Conservation (phyloP, 805 yeast genomes). For the Ogataea dorogensis region DNA sequence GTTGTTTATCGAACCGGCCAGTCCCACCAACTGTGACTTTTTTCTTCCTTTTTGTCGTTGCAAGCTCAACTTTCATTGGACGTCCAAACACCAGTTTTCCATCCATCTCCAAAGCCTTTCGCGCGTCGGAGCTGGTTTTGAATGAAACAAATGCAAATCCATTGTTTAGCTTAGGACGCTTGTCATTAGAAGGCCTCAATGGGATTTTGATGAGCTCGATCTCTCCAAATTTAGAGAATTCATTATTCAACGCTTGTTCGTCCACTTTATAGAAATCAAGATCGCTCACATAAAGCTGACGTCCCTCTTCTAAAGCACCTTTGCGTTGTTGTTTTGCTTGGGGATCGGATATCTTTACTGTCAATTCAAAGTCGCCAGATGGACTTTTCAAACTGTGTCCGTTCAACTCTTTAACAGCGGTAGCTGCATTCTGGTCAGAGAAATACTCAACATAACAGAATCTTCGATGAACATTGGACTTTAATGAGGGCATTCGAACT, state of each 20-base stretch:
- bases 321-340: constrained; percentile 38
- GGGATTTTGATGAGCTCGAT: constrained; percentile 56
- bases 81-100: constrained; percentile 45
- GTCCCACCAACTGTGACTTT: constrained; percentile 6
- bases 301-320: constrained; percentile 49
- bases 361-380: constrained; percentile 36
- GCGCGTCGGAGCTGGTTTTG: constrained; percentile 41
- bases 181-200: constrained; percentile 29
- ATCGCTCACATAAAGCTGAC: constrained; percentile 57
- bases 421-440: constrained; percentile 40
- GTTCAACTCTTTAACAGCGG: constrained; percentile 43
- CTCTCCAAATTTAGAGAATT: constrained; percentile 50
- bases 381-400: constrained; percentile 36
- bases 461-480: constrained; percentile 52
- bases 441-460: constrained; percentile 71
- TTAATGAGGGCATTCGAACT: constrained; percentile 64
- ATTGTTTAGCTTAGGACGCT: constrained; percentile 41
- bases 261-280: constrained; percentile 46
- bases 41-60: constrained; percentile 32
- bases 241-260: constrained; percentile 36
- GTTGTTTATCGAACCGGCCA: constrained; percentile 10
- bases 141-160: constrained; percentile 70
- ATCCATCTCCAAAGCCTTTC: constrained; percentile 43
- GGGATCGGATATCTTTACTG: constrained; percentile 66
- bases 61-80: constrained; percentile 46